phyloP scores from a whole-genome alignment of 495 filamentous ascomycete species.

The Tuber calosporum region DNA sequence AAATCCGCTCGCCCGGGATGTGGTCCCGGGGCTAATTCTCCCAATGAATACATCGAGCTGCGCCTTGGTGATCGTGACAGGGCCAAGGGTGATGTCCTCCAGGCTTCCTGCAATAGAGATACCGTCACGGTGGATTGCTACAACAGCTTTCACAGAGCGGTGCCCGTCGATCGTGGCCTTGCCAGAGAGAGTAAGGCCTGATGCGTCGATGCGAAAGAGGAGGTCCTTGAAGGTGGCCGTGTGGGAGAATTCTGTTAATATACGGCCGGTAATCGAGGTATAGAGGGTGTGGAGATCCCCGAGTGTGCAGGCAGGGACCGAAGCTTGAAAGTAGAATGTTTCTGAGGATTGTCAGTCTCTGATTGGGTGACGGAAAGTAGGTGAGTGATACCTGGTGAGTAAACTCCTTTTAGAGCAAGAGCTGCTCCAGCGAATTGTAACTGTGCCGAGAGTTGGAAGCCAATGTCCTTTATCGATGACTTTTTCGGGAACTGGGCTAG shows the following conservation, averaged over 20 bases:
- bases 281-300: constrained; percentile 23
- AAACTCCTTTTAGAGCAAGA: constrained; percentile 22
- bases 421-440: constrained; percentile 17
- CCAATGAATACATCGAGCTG: constrained; percentile 25
- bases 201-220: constrained; percentile 12
- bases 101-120: constrained; percentile 23
- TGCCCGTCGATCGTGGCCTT: constrained; percentile 23
- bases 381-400: constrained; percentile 16
- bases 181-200: constrained; percentile 21
- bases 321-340: constrained; percentile 23
- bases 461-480: constrained; percentile 1
- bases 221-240: constrained; percentile 16
- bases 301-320: constrained; percentile 15
- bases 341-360: background rate
- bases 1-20: constrained; percentile 24
- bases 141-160: constrained; percentile 8
- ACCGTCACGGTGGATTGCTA: constrained; percentile 26
- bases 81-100: constrained; percentile 18
- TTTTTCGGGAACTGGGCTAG: constrained; percentile 17
- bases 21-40: constrained; percentile 11
- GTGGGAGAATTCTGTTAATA: constrained; percentile 22
- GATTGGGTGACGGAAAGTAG: background rate
- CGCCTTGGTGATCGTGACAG: constrained; percentile 18
- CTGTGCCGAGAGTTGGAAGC: constrained; percentile 16
- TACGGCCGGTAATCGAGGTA: constrained; percentile 22